A percentile compares a stretch with the other conserved stretches of the same genome.
Conservation (phyloP, 2,329 filamentous ascomycete species). For the Fusarium globosum region DNA sequence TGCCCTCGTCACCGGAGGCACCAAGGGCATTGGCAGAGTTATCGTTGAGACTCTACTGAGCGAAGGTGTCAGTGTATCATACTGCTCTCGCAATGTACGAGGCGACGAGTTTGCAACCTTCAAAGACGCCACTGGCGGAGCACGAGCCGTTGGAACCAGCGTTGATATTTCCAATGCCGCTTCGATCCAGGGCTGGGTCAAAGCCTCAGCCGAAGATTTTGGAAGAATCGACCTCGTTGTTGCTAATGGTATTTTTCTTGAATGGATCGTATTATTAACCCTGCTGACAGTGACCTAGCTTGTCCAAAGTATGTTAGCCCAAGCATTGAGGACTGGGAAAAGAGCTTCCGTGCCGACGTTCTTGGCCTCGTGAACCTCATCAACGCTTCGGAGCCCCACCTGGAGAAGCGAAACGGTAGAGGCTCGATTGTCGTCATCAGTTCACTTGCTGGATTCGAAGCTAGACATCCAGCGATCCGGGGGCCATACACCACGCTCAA, state of each 20-base stretch:
- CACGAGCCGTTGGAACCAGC: conserved; percentile 31
- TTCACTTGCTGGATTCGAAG: conserved; percentile 41
- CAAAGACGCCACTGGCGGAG: conserved; percentile 3
- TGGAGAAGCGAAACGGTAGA: conserved; percentile 25
- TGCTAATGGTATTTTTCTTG: background rate
- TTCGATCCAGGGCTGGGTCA: conserved; percentile 6
- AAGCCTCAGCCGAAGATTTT: conserved; percentile 1
- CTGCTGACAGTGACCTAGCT: background rate
- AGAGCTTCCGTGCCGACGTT: conserved; percentile 42
- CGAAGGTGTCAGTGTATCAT: conserved; percentile 45
- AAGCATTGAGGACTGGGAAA: conserved; percentile 33
- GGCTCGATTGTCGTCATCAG: conserved; percentile 44
- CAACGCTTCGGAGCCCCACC: conserved; percentile 29
- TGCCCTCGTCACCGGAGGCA: conserved; percentile 13
- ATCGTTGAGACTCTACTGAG: conserved; percentile 36
- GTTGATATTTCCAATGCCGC: conserved; percentile 38
- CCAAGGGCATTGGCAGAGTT: conserved; percentile 42
- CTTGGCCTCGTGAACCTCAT: conserved; percentile 41
- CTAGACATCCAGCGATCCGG: conserved; percentile 7
- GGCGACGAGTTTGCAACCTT: conserved; percentile 39
- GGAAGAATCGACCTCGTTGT: conserved; percentile 14
- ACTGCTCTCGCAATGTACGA: conserved; percentile 34
- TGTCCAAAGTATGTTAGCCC: conserved; percentile 19
- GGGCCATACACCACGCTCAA: conserved; percentile 42
- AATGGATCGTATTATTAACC: rapidly evolving